phyloP scores from a whole-genome alignment of 78 protist species.

The Corallochytrium limacisporum region DNA sequence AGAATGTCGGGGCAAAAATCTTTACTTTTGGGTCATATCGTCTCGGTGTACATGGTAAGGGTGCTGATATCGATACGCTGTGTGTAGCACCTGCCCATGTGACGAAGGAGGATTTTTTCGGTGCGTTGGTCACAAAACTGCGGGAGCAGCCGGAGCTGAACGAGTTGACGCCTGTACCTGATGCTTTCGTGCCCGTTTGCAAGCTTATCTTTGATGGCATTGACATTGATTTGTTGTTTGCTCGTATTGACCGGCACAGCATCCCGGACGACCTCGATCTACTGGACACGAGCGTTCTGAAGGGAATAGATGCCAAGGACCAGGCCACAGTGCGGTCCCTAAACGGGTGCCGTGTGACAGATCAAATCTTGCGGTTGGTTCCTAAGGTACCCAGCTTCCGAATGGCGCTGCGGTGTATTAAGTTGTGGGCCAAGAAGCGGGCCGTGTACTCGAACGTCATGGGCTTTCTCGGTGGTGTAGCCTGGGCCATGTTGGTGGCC shows the following conservation, averaged over 20 bases:
- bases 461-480: conserved; percentile 90
- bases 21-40: conserved; percentile 92
- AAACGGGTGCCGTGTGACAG: conserved; percentile 81
- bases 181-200: conserved; percentile 87
- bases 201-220: conserved; percentile 67
- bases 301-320: conserved; percentile 42
- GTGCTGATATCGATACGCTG: conserved; percentile 90
- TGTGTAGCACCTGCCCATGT: conserved; percentile 69
- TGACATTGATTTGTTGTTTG: conserved; percentile 80
- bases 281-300: conserved; percentile 25
- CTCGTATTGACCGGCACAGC: conserved; percentile 26
- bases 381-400: conserved; percentile 75
- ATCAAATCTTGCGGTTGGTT: conserved; percentile 64
- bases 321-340: conserved; percentile 24
- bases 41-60: conserved; percentile 70
- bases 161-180: conserved; percentile 60
- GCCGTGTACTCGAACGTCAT: conserved; percentile 75
- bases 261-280: conserved; percentile 63
- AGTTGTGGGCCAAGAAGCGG: conserved; percentile 85
- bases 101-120: conserved; percentile 63
- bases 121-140: conserved; percentile 24
- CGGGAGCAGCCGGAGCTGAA: conserved; percentile 30
- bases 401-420: conserved; percentile 65
- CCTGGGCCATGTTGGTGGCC: conserved; percentile 88
- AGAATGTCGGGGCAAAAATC: conserved; percentile 43